Conservation (phyloP, 2,329 filamentous ascomycete species). For the Claviceps citrina region DNA sequence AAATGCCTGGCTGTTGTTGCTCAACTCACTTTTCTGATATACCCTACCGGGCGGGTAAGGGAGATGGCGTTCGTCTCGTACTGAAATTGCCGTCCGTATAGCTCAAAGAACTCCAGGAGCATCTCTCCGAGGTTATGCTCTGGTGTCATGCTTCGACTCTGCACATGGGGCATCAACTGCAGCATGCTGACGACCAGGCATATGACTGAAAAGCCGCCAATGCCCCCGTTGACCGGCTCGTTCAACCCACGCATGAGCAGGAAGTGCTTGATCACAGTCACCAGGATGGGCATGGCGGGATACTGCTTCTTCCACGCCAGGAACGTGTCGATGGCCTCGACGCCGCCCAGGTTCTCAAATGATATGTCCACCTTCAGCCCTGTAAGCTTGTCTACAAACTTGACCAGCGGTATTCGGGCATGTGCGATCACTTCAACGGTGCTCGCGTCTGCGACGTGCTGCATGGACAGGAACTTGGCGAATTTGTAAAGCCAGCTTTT, state of each 20-base stretch:
- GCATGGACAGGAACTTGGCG: slow-evolving; percentile 38
- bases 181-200: slow-evolving; percentile 85
- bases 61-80: slow-evolving; percentile 55
- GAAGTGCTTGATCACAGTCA: slow-evolving; percentile 84
- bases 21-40: slow-evolving; percentile 64
- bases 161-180: slow-evolving; percentile 59
- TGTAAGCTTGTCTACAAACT: slow-evolving; percentile 67
- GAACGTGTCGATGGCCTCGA: slow-evolving; percentile 70
- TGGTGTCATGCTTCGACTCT: slow-evolving; percentile 41
- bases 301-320: slow-evolving; percentile 61
- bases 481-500: slow-evolving; percentile 48
- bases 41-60: slow-evolving; percentile 52
- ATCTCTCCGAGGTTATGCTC: slow-evolving; percentile 62
- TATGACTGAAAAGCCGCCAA: slow-evolving; percentile 87
- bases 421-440: slow-evolving; percentile 52
- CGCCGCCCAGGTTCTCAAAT: slow-evolving; percentile 78
- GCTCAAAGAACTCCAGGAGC: slow-evolving; percentile 73
- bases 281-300: slow-evolving; percentile 72
- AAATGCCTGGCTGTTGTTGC: slow-evolving; percentile 4
- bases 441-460: slow-evolving; percentile 40
- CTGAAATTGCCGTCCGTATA: slow-evolving; percentile 76
- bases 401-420: slow-evolving; percentile 83
- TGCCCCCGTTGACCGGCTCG: slow-evolving; percentile 77
- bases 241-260: slow-evolving; percentile 79
- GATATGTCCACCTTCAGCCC: slow-evolving; percentile 81